Evolutionary conservation across 352 stramenopile species (phyloP).

Genomic region (Thraustotheca clavata): DNA sequence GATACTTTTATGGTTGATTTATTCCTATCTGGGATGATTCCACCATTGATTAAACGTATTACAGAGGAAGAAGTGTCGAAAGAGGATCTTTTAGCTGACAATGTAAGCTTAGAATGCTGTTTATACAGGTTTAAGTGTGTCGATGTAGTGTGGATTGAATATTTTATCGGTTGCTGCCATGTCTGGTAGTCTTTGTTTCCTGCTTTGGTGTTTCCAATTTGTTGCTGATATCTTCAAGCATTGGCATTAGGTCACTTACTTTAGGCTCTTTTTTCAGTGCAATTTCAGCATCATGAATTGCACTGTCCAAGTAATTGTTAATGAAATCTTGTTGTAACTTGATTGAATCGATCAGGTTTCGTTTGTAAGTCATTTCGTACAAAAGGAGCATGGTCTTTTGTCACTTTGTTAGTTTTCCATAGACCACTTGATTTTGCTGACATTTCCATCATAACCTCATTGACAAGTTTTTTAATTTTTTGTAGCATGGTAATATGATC

Average conservation of each 20-base stretch:
- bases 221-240: no score
- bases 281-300: not conserved
- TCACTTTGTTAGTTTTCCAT: not conserved
- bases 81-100: not conserved
- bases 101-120: no score
- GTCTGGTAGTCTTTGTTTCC: no score
- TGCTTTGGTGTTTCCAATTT: no score
- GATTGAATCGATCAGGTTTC: not conserved
- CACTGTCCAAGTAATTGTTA: not conserved
- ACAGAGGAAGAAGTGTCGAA: not conserved
- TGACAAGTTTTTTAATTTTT: not conserved
- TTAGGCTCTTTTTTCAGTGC: not conserved
- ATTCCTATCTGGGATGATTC: not conserved
- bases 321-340: not conserved
- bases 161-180: no score
- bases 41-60: not conserved
- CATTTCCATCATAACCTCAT: not conserved
- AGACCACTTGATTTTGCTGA: not conserved
- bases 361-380: constrained; percentile 2
- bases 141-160: no score
- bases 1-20: constrained; percentile 4
- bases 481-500: not conserved
- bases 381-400: not conserved
- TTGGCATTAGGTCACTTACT: not conserved
- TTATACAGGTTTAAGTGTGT: no score